Evolutionary conservation across 2,329 filamentous ascomycete species (phyloP), one percentile per base, ranked within the genome.

Genomic region (Sordariomycetes sp.): DNA sequence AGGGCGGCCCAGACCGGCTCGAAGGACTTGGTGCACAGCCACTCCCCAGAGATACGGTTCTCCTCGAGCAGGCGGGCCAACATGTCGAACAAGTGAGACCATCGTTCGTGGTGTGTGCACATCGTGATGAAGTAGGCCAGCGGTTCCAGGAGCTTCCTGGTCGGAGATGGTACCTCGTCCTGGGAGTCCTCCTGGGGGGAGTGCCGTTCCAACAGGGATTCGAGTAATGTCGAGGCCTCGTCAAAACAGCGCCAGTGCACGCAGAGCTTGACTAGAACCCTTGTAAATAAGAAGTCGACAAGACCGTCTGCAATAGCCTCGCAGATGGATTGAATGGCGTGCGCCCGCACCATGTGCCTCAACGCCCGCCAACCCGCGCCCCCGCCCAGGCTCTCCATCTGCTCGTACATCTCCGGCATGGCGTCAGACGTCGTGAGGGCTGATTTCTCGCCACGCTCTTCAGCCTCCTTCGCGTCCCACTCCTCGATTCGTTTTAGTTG

Each of bases 281-380:
- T 66, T 59, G 37, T 67, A 32, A 59, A 53, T 3, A 57, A 20
- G 22, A 57, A 16, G 16, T 55, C 64, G 28, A 73, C 65, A 4
- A 72, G 59, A 1, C 66, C 69, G 35, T 71, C 66, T 7, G 60
- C 54, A 6, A 69, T 63, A n/a, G 70, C 67, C 25, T 65, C 61
- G 5, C 64, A 61, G 24, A 73, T 52, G 4, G 70, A 57, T 8
- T 60, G 62, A 11, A 70, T 62, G 10, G 65, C 65, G 54, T 73
- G 71, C 20, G 66, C 65, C 32, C 69, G 67, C 28, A 71, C 62
- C 18, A 71, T 65, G 34, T 69, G 60, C 54, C 66, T 68, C 35
- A 73, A 58, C 5, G 71, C 68, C 22, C 64, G 64, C 70, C 70
- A 73, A n/a, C 70, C 71, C 12, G 55, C 62, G 11, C 53, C 46